phyloP scores from a whole-genome alignment of 1,284 basidiomycete species.

The Trichosporon ovoides region DNA sequence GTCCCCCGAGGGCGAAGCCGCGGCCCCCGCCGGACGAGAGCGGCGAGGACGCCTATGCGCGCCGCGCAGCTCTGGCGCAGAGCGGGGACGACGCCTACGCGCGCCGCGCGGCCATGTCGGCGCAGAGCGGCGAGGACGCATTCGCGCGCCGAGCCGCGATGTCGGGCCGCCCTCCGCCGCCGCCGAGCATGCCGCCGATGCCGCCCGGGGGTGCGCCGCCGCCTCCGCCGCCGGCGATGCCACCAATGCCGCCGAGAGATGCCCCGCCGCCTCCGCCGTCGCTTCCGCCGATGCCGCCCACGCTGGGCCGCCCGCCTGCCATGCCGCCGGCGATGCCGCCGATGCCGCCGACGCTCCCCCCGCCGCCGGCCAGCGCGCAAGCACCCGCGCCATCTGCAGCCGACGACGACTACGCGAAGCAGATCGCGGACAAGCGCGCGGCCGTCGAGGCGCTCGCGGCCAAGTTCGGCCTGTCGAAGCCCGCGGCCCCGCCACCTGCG shows the following conservation, averaged over 20 bases:
- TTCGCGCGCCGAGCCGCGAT: constrained; percentile 23
- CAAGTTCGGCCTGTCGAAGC: constrained; percentile 26
- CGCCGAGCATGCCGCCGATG: constrained; percentile 4
- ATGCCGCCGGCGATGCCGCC: constrained; percentile 6
- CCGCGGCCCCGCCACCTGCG: not conserved
- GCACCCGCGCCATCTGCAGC: not conserved
- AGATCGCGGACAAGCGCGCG: constrained; percentile 57
- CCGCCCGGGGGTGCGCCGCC: not conserved
- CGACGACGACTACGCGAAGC: constrained; percentile 6
- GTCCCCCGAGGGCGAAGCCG: not conserved
- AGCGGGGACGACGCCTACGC: constrained; percentile 43
- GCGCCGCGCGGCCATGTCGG: constrained; percentile 28
- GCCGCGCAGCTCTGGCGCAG: constrained; percentile 29
- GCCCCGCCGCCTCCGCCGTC: constrained; percentile 10
- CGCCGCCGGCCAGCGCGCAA: not conserved
- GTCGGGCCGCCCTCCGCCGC: constrained; percentile 3
- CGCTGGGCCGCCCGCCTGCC: constrained; percentile 16
- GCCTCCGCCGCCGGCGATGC: constrained; percentile 6
- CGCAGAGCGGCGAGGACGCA: constrained; percentile 22
- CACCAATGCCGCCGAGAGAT: not conserved
- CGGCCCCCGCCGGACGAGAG: constrained; percentile 6
- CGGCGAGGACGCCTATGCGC: constrained; percentile 27
- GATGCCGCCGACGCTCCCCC: not conserved
- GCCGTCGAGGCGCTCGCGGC: constrained; percentile 72
- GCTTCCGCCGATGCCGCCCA: constrained; percentile 1